Conservation (phyloP, 257 asterid genomes). For the Solanum sitiens region DNA sequence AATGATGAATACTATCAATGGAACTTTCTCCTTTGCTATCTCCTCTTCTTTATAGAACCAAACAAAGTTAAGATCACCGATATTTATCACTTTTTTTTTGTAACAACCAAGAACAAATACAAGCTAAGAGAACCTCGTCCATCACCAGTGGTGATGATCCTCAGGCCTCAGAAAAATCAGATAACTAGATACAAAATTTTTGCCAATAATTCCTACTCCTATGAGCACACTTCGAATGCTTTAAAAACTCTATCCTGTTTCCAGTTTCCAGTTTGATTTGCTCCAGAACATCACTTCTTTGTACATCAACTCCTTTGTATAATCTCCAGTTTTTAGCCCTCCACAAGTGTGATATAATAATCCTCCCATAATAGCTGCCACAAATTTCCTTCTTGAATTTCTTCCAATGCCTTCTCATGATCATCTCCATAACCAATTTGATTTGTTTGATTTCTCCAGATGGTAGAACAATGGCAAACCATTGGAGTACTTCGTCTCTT, state of each 20-base stretch:
- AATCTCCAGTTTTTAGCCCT: not conserved
- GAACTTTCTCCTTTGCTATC: not conserved
- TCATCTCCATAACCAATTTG: not conserved
- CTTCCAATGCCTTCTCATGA: not conserved
- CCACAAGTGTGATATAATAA: too few species aligned
- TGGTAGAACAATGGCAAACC: not conserved
- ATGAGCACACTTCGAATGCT: not conserved
- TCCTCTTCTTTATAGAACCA: not conserved
- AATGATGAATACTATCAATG: not conserved
- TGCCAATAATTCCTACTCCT: not conserved
- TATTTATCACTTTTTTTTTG: not conserved
- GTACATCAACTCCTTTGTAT: not conserved
- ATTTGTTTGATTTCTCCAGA: not conserved
- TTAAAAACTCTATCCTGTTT: not conserved
- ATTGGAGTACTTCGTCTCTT: not conserved
- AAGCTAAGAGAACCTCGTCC: not conserved
- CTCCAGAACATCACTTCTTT: not conserved
- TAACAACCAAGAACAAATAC: not conserved
- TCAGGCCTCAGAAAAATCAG: not conserved
- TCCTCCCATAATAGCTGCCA: not conserved
- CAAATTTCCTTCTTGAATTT: not conserved
- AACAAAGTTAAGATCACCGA: not conserved
- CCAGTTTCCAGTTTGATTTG: not conserved
- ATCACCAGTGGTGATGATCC: not conserved
- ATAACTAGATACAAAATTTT: not conserved